Percentiles rank a stretch among this genome's conserved stretches.
Evolutionary conservation across 225 moss, liverwort and hornwort genomes (phyloP).

Genomic region (Climacium dendroides): DNA sequence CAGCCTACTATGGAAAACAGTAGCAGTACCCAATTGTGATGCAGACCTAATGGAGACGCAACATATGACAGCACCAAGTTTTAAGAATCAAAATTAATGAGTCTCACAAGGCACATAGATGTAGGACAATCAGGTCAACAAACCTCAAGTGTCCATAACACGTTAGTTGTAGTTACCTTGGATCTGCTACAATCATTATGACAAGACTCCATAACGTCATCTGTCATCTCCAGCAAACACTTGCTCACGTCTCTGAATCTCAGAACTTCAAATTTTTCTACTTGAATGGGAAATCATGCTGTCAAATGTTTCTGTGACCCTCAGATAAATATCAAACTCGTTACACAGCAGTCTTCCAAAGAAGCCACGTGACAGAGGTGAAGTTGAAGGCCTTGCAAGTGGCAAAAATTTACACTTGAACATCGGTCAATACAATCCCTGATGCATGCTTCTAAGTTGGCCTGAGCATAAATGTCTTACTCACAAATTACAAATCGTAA

Average conservation of each 20-base stretch:
- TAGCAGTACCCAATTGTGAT: not conserved
- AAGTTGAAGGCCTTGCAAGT: not conserved
- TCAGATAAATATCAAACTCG: not conserved
- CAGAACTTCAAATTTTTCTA: not conserved
- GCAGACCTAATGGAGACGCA: not conserved
- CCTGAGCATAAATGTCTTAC: conserved; percentile 13
- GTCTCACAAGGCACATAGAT: not conserved
- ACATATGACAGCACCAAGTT: not conserved
- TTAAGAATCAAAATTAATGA: not conserved
- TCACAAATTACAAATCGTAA: conserved; percentile 63
- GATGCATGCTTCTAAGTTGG: not conserved
- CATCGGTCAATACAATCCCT: conserved; percentile 8
- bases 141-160: not conserved
- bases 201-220: not conserved
- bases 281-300: not conserved
- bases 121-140: not conserved
- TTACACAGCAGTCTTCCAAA: not conserved
- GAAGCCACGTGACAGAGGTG: not conserved
- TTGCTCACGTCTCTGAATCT: not conserved
- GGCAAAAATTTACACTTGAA: conserved; percentile 14
- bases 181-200: not conserved
- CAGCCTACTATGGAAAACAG: not conserved
- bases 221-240: not conserved
- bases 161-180: not conserved
- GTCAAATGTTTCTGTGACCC: not conserved